Conservation (phyloP, 441 rosid species). For the Croton laevigatus region DNA sequence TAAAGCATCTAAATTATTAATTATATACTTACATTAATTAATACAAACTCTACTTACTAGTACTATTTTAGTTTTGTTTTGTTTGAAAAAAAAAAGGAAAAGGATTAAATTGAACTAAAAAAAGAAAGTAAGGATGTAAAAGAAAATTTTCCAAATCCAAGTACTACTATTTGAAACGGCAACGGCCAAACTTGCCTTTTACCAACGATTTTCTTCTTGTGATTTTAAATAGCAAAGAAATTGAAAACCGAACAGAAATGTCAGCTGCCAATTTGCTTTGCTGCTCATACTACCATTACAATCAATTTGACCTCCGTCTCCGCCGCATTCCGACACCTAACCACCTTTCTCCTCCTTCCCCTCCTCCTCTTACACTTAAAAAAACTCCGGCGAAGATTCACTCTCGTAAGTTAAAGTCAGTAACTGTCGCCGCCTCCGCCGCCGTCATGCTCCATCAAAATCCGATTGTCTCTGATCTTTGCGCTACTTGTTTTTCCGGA, state of each 20-base stretch:
- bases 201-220: no score
- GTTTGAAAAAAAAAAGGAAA: no score
- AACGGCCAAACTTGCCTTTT: no score
- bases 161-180: no score
- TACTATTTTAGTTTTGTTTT: no score
- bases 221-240: no score
- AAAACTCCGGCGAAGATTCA: conserved; percentile 20
- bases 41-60: no score
- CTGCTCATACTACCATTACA: not conserved
- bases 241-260: not conserved
- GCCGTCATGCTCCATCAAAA: conserved; percentile 42
- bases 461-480: conserved; percentile 55
- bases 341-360: not conserved
- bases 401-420: conserved; percentile 14
- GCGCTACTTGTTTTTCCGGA: conserved; percentile 44
- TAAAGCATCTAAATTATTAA: no score
- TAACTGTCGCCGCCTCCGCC: conserved; percentile 25
- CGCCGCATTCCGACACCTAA: not conserved
- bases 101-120: no score
- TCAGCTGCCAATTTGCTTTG: not conserved
- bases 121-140: no score
- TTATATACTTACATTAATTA: no score
- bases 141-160: no score
- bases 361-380: not conserved
- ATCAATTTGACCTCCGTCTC: not conserved